Percentiles rank a stretch among this genome's conserved stretches.
Conservation (phyloP, 148 eudicot species). For the Rhododendron molle region DNA sequence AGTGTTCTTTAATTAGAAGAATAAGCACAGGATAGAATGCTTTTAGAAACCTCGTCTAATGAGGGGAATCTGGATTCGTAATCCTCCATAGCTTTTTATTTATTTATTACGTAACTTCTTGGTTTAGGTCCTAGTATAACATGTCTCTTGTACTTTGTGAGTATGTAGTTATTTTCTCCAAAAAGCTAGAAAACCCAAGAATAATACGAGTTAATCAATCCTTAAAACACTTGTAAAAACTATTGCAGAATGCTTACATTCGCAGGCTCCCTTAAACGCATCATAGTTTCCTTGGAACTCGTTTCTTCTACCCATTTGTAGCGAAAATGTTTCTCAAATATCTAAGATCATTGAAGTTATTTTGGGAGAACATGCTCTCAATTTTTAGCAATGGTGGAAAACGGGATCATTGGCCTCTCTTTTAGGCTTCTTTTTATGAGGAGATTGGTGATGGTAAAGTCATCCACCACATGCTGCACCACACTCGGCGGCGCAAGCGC, state of each 20-base stretch:
- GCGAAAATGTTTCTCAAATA: not conserved
- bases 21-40: not conserved
- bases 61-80: not conserved
- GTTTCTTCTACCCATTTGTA: not conserved
- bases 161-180: not conserved
- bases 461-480: slow-evolving; percentile 20
- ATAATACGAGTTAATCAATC: not conserved
- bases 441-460: not conserved
- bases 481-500: slow-evolving; percentile 12
- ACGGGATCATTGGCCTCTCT: not conserved
- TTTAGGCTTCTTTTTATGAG: not conserved
- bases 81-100: not conserved
- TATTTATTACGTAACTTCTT: not conserved
- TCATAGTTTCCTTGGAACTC: not conserved
- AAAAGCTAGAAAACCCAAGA: not conserved
- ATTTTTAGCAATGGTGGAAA: not conserved
- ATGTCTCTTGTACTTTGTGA: not conserved
- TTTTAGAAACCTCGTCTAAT: not conserved
- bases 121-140: not conserved
- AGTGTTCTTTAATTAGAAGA: not conserved
- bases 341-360: not conserved
- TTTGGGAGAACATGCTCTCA: not conserved
- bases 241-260: not conserved
- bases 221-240: not conserved
- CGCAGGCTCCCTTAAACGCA: not conserved